A percentile compares a stretch with the other conserved stretches of the same genome.
Conservation (phyloP, 1,284 basidiomycete genomes). For the Peniophora sp. region DNA sequence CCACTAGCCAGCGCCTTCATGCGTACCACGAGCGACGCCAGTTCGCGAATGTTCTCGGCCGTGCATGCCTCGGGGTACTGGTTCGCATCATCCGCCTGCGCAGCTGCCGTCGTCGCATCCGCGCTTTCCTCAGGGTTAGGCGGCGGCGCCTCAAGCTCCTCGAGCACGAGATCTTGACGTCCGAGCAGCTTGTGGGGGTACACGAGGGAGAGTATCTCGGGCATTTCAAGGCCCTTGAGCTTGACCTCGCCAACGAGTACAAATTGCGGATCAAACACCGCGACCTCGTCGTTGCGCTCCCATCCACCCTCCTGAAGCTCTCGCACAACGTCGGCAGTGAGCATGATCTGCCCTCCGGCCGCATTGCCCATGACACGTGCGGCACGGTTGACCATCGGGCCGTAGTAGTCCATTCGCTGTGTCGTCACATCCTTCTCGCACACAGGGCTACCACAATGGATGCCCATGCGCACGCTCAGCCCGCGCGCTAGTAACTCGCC, state of each 20-base stretch:
- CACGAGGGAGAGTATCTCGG: conserved; percentile 79
- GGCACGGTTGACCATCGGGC: conserved; percentile 89
- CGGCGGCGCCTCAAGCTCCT: no score
- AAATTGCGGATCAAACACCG: conserved; percentile 30
- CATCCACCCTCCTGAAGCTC: conserved; percentile 68
- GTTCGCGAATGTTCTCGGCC: conserved; percentile 70
- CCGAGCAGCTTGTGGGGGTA: conserved; percentile 77
- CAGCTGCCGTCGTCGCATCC: background rate
- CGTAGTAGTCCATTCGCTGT: conserved; percentile 96
- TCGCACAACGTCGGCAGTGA: conserved; percentile 82
- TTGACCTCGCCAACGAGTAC: conserved; percentile 83
- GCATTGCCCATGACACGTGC: conserved; percentile 83
- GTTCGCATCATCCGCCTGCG: conserved; percentile 29
- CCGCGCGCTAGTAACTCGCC: conserved; percentile 80
- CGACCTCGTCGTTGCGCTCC: conserved; percentile 46
- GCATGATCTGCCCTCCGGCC: conserved; percentile 92
- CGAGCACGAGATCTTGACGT: conserved; percentile 47
- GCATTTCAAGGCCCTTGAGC: conserved; percentile 90
- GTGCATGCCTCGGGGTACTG: conserved; percentile 51
- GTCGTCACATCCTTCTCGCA: conserved; percentile 95
- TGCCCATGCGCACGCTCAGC: conserved; percentile 94
- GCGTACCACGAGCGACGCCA: conserved; percentile 74
- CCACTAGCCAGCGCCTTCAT: conserved; percentile 75
- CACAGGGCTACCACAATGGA: conserved; percentile 88
- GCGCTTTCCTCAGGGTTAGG: background rate